phyloP scores from a whole-genome alignment of 495 filamentous ascomycete genomes.

The Immersiella caudata region DNA sequence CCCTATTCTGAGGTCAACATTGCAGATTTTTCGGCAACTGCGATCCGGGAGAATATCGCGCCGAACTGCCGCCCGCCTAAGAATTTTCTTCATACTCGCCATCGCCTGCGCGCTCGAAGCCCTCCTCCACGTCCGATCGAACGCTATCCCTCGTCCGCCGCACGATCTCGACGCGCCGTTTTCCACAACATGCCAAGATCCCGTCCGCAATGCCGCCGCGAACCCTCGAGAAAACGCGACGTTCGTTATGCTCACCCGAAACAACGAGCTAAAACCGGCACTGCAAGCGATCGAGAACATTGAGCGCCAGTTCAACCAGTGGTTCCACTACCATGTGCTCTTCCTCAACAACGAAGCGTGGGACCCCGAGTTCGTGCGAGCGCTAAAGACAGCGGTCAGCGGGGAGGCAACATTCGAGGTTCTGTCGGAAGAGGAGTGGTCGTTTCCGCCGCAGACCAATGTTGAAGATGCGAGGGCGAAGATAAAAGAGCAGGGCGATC shows the following conservation, averaged over 20 bases:
- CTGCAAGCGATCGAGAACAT: conserved; percentile 87
- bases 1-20: neutral
- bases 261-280: conserved; percentile 86
- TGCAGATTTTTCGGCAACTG: neutral
- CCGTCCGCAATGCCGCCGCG: conserved; percentile 47
- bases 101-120: conserved; percentile 34
- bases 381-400: conserved; percentile 75
- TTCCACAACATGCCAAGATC: conserved; percentile 45
- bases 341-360: conserved; percentile 92
- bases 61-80: conserved; percentile 4
- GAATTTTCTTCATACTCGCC: conserved; percentile 4
- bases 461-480: conserved; percentile 76
- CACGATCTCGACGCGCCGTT: conserved; percentile 47
- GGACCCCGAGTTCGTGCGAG: conserved; percentile 78
- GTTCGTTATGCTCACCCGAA: conserved; percentile 89
- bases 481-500: conserved; percentile 81
- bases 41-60: neutral
- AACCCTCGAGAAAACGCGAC: conserved; percentile 81
- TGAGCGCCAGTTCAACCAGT: conserved; percentile 93
- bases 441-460: conserved; percentile 86
- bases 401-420: conserved; percentile 81
- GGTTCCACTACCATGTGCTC: conserved; percentile 95
- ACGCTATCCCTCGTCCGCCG: conserved; percentile 35
- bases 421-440: conserved; percentile 80
- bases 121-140: conserved; percentile 30